These are phyloP conservation scores for Candida coleopterorum DNA, from an alignment of 805 yeast genomes.

Conservation along the genomic window DNA sequence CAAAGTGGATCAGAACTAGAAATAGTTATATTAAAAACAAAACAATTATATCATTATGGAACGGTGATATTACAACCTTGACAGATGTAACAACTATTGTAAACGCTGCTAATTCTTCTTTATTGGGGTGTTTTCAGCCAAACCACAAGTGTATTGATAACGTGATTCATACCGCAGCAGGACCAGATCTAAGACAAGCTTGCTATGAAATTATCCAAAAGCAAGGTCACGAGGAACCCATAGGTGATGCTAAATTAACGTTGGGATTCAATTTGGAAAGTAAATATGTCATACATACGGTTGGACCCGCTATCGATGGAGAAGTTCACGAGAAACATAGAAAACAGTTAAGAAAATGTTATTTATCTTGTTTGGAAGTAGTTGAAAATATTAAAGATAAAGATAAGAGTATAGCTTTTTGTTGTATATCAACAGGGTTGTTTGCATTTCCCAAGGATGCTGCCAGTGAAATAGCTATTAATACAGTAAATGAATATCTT, in stretches of 20 bases:
- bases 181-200: slow-evolving; percentile 6
- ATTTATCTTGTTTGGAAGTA: slow-evolving; percentile 1
- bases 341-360: slow-evolving; percentile 2
- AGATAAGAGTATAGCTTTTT: slow-evolving; percentile 4
- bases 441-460: slow-evolving; percentile 4
- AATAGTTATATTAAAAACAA: neutral
- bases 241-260: slow-evolving; percentile 4
- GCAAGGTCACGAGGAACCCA: slow-evolving; percentile 3
- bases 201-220: slow-evolving; percentile 3
- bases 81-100: slow-evolving; percentile 5
- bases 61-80: slow-evolving; percentile 6
- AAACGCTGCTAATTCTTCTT: slow-evolving; percentile 5
- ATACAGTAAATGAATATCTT: neutral
- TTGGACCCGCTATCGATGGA: slow-evolving; percentile 5
- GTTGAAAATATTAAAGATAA: slow-evolving; percentile 1
- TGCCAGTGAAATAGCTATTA: slow-evolving; percentile 5
- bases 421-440: slow-evolving; percentile 6
- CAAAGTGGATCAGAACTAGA: neutral
- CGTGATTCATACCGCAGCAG: slow-evolving; percentile 5
- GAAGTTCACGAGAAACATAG: neutral
- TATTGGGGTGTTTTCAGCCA: slow-evolving; percentile 8
- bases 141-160: slow-evolving; percentile 8
- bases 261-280: slow-evolving; percentile 4
- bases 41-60: slow-evolving; percentile 5
- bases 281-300: slow-evolving; percentile 5